These are phyloP conservation scores for Suhomyces kilbournensis DNA, from an alignment of 805 yeast genomes.

Conservation along the genomic window DNA sequence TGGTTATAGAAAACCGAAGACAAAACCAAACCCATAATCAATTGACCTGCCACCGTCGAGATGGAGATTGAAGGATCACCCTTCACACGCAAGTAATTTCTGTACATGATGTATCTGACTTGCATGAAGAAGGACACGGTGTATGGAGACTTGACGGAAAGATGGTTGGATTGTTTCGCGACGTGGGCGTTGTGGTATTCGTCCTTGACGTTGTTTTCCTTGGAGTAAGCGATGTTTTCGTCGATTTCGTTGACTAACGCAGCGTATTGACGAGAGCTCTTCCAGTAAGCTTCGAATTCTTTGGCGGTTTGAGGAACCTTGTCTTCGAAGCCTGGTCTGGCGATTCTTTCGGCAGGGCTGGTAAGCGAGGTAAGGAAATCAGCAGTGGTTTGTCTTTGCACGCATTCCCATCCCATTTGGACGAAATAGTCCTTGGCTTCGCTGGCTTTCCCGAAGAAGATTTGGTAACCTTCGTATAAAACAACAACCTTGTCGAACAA, in stretches of 20 bases:
- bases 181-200: constrained; percentile 22
- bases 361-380: constrained; percentile 58
- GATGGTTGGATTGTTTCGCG: constrained; percentile 18
- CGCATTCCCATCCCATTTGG: constrained; percentile 56
- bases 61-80: constrained; percentile 50
- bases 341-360: constrained; percentile 49
- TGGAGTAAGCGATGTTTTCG: constrained; percentile 5
- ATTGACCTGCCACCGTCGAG: constrained; percentile 42
- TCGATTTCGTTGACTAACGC: constrained; percentile 14
- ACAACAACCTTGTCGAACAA: constrained; percentile 62
- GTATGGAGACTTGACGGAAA: constrained; percentile 48
- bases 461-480: constrained; percentile 56
- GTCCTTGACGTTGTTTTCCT: constrained; percentile 13
- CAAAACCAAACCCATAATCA: constrained; percentile 52
- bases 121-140: constrained; percentile 53
- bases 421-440: constrained; percentile 48
- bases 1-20: constrained; percentile 59
- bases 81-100: constrained; percentile 48
- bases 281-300: constrained; percentile 37
- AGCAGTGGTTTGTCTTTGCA: constrained; percentile 57
- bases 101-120: constrained; percentile 41
- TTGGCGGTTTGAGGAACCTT: constrained; percentile 41
- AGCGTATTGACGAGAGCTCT: constrained; percentile 40
- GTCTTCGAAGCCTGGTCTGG: constrained; percentile 41
- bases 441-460: constrained; percentile 48